Conservation (phyloP, 805 yeast genomes). For the Limtongozyma cylindracea region DNA sequence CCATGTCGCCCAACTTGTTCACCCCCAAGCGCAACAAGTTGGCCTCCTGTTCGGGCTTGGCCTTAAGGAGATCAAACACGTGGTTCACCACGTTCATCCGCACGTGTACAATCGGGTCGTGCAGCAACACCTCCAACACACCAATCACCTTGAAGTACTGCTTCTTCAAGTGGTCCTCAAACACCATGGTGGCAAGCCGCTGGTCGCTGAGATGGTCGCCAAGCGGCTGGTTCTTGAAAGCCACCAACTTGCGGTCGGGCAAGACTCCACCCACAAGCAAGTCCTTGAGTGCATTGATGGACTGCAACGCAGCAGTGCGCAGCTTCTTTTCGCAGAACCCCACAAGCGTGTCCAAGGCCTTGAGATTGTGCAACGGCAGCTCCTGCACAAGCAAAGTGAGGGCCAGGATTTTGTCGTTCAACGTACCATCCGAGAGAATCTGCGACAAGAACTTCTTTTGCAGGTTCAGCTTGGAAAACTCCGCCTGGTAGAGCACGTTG, state of each 20-base stretch:
- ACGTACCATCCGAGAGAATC: conserved; percentile 76
- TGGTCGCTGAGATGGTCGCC: conserved; percentile 13
- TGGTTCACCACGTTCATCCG: conserved; percentile 54
- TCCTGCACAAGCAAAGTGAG: conserved; percentile 82
- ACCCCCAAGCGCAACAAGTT: conserved; percentile 74
- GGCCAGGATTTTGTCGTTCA: conserved; percentile 87
- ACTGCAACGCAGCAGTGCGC: conserved; percentile 78
- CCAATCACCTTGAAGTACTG: conserved; percentile 54
- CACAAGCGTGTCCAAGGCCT: conserved; percentile 58
- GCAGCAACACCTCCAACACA: conserved; percentile 55
- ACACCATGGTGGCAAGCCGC: conserved; percentile 51
- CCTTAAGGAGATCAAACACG: conserved; percentile 52
- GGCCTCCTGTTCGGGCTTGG: conserved; percentile 93
- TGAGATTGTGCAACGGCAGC: conserved; percentile 75
- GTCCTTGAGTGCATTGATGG: conserved; percentile 78
- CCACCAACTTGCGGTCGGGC: conserved; percentile 61
- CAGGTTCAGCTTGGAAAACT: conserved; percentile 48
- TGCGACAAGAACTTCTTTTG: conserved; percentile 77
- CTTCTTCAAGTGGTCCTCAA: conserved; percentile 73
- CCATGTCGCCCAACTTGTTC: conserved; percentile 84
- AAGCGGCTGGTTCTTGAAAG: conserved; percentile 39
- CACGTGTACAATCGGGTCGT: conserved; percentile 78
- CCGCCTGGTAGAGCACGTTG: conserved; percentile 43
- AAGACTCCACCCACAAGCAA: conserved; percentile 60
- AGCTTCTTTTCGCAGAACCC: conserved; percentile 75